Base-by-base conservation (phyloP, 495 filamentous ascomycete genomes). In the Talaromyces ruber region DNA sequence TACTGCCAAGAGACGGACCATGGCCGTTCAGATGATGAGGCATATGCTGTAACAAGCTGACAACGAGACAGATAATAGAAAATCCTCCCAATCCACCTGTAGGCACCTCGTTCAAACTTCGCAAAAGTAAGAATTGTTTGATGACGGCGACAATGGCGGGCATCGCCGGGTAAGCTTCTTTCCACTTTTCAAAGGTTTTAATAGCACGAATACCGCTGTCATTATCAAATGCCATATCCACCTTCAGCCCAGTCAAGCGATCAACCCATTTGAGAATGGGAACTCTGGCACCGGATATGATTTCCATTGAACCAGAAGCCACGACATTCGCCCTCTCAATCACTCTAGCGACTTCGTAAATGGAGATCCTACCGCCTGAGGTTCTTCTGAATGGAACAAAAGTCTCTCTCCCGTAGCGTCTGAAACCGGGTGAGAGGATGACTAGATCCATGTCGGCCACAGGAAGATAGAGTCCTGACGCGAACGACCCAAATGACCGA, bases 211-310 rank as follows among this genome's bases (percentile, higher is more conserved):
- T 63, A 4, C 94, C 94, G 43, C 86, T 88, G 26, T 84, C 72
- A 67, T 97, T 98, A 74, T 98, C 95, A 68, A 98, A 97, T 1
- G 93, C 97, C 45, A 98, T 74, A 69, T 98, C 94, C 22, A 98
- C 85, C 45, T 84, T 86, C 50, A 98, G 76, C 7, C 82, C 82
- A 2, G 92, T 96, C 52, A 77, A 58, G 51, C 70, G 75, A 63
- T 98, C 93, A 32, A 89, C 74, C 65, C 87, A 98, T 68, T 98
- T 98, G 69, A 97, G 77, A n/a, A 98, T 84, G 0, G 94, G 94
- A 4, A 98, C 94, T 68, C 88, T 91, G 11, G 95, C 94, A 60
- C 79, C 75, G 0, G 79, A 55, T 54, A 98, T 90, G 22, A 87
- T 74, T 64, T 88, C 81, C 14, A 89, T 72, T 1, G 83, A 77